A percentile compares a stretch with the other conserved stretches of the same genome.
These are phyloP conservation scores for Cryptosporidium sp. DNA, from an alignment of 169 alveolate species.

Conservation along the genomic window DNA sequence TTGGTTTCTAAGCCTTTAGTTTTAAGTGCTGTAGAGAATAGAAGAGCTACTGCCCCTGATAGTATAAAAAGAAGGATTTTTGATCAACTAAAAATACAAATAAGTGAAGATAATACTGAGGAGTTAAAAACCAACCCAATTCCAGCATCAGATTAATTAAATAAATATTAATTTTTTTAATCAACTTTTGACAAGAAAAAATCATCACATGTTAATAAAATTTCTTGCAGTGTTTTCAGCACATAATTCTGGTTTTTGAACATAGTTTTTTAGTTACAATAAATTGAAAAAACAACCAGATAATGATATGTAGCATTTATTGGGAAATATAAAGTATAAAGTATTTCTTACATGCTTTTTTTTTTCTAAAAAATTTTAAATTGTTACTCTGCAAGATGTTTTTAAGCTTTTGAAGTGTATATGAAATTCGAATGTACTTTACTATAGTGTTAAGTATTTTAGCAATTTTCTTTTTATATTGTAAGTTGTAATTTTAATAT, in stretches of 20 bases:
- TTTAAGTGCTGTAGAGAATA: not conserved
- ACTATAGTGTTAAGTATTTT: too few relatives aligned
- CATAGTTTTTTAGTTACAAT: not conserved
- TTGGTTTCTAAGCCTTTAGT: constrained; percentile 19
- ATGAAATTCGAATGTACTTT: too few relatives aligned
- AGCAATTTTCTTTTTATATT: not conserved
- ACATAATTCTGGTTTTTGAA: too few relatives aligned
- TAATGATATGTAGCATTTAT: too few relatives aligned
- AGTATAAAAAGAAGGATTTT: not conserved
- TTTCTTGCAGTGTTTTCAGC: too few relatives aligned
- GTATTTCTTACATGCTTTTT: too few relatives aligned
- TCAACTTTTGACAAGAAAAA: not conserved
- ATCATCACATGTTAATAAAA: not conserved
- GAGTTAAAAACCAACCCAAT: not conserved
- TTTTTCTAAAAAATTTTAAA: too few relatives aligned
- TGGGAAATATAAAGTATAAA: not conserved
- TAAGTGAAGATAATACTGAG: constrained; percentile 42
- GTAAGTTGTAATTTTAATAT: too few relatives aligned
- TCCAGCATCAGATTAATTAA: not conserved
- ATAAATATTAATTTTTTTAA: not conserved
- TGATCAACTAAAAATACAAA: constrained; percentile 11
- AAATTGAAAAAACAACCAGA: not conserved
- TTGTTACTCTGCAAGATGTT: not conserved
- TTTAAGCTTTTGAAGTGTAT: not conserved
- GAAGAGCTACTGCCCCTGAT: constrained; percentile 66